A percentile compares a stretch with the other conserved stretches of the same genome.
Conservation (phyloP, 495 filamentous ascomycete species). For the Penicillium macrosclerotiorum region DNA sequence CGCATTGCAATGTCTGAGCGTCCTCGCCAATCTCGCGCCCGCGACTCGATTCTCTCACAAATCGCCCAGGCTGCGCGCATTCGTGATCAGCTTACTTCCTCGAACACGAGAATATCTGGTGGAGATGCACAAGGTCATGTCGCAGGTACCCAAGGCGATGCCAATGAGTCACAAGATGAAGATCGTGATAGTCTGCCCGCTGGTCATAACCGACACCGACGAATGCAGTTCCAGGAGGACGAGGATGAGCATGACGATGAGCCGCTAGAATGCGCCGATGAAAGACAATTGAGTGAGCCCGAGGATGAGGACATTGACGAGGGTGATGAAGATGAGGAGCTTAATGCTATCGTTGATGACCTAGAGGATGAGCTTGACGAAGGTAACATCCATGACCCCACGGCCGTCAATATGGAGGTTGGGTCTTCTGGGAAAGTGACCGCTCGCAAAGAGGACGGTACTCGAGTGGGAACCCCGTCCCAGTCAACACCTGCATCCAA, state of each 20-base stretch:
- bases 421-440: conserved; percentile 88
- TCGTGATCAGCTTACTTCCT: conserved; percentile 39
- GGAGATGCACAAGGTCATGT: conserved; percentile 24
- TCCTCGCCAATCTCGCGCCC: conserved; percentile 61
- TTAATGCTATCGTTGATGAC: conserved; percentile 88
- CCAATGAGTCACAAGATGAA: conserved; percentile 29
- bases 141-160: conserved; percentile 21
- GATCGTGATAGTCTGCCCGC: conserved; percentile 25
- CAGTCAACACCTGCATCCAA: conserved; percentile 54
- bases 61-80: conserved; percentile 74
- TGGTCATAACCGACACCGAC: conserved; percentile 51
- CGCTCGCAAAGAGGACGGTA: conserved; percentile 95
- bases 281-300: conserved; percentile 80
- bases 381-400: conserved; percentile 68
- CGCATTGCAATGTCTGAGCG: conserved; percentile 82
- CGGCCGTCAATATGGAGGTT: conserved; percentile 90
- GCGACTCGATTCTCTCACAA: conserved; percentile 69
- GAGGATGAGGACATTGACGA: conserved; percentile 67
- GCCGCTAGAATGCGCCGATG: conserved; percentile 90
- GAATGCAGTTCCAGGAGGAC: conserved; percentile 50
- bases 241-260: conserved; percentile 56
- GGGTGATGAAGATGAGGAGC: conserved; percentile 60
- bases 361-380: conserved; percentile 87
- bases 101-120: conserved; percentile 25
- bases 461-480: conserved; percentile 81